Conservation (phyloP, 495 filamentous ascomycete genomes). For the Ramalina intermedia region DNA sequence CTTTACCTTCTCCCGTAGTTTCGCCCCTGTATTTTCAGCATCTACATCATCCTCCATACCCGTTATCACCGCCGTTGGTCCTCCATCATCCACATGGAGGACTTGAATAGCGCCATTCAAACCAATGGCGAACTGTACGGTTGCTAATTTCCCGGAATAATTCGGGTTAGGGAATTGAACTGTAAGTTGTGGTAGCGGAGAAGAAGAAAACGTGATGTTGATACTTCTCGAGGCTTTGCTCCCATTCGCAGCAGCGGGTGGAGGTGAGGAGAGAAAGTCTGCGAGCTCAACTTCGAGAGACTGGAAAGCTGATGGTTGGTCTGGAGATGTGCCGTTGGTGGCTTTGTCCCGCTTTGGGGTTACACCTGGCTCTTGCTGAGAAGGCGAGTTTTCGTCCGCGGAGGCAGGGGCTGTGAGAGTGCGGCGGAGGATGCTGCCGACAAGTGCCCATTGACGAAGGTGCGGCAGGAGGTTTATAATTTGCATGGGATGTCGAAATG, state of each 20-base stretch:
- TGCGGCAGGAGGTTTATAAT: constrained; percentile 61
- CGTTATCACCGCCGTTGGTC: neutral
- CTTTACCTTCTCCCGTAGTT: constrained; percentile 18
- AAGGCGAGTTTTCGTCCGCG: neutral
- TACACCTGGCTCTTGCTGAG: neutral
- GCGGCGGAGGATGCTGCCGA: constrained; percentile 43
- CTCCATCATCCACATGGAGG: constrained; percentile 18
- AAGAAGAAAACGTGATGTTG: constrained; percentile 33
- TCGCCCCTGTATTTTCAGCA: constrained; percentile 10
- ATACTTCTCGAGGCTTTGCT: constrained; percentile 15
- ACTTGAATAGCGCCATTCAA: constrained; percentile 43
- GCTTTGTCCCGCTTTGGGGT: neutral
- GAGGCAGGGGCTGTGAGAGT: neutral
- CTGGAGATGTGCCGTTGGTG: neutral
- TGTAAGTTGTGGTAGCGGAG: constrained; percentile 31
- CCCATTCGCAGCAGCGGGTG: neutral
- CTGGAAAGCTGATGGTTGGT: constrained; percentile 2
- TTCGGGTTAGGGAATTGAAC: constrained; percentile 30
- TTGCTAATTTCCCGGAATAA: constrained; percentile 24
- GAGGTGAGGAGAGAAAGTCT: constrained; percentile 5
- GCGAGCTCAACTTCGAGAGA: constrained; percentile 7
- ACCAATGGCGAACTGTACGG: constrained; percentile 43
- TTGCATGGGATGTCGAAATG: constrained; percentile 79
- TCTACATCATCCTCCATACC: constrained; percentile 14
- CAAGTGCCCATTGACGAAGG: constrained; percentile 60